Percentiles rank a stretch among this genome's conserved stretches.
Evolutionary conservation across 2,329 filamentous ascomycete genomes (phyloP).

Genomic region (Cladophialophora exuberans): DNA sequence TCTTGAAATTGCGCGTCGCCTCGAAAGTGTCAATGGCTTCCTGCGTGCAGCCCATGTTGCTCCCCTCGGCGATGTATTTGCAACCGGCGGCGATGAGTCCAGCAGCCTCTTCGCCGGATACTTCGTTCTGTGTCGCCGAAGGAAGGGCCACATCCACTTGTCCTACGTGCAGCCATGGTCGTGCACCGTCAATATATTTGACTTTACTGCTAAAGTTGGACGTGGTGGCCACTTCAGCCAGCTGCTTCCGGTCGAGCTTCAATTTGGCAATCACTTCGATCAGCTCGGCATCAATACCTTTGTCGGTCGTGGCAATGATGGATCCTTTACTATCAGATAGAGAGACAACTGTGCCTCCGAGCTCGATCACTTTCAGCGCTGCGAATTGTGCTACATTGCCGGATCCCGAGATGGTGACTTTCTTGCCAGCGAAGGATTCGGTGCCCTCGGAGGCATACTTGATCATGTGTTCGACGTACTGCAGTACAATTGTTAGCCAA

Average conservation of each 20-base stretch:
- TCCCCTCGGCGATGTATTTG: constrained; percentile 91
- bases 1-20: constrained; percentile 68
- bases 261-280: constrained; percentile 77
- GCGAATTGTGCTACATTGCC: constrained; percentile 98
- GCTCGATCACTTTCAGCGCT: constrained; percentile 93
- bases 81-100: constrained; percentile 75
- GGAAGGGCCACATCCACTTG: constrained; percentile 90
- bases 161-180: constrained; percentile 89
- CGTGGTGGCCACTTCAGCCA: constrained; percentile 70
- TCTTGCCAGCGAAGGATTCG: constrained; percentile 86
- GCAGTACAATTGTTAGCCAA: constrained; percentile 5
- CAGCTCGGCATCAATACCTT: constrained; percentile 76
- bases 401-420: constrained; percentile 92
- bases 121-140: constrained; percentile 96
- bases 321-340: constrained; percentile 90
- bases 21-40: constrained; percentile 94
- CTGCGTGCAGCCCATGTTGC: constrained; percentile 98
- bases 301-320: constrained; percentile 72
- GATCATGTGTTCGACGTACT: constrained; percentile 95
- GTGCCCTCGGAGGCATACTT: constrained; percentile 76
- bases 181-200: constrained; percentile 83
- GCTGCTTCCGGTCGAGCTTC: constrained; percentile 83
- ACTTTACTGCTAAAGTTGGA: constrained; percentile 65
- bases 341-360: constrained; percentile 88
- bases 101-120: constrained; percentile 86